Evolutionary conservation across 257 asterid species (phyloP).

Genomic region (Ajuga chamaepitys): DNA sequence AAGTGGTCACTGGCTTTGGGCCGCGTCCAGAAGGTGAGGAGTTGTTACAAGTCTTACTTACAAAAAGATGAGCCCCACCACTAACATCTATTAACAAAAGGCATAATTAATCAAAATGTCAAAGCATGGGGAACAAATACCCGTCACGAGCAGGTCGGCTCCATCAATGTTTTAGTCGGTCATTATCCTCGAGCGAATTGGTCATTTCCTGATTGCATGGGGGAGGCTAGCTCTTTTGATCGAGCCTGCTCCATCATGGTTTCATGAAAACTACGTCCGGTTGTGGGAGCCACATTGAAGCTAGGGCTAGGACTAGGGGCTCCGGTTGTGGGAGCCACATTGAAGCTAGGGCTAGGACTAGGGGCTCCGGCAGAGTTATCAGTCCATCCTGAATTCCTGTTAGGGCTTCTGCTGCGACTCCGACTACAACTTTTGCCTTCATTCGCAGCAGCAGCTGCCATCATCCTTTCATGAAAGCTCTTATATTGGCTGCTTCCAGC

Average conservation of each 20-base stretch:
- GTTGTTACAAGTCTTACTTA: slow-evolving; percentile 6
- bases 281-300: slow-evolving; percentile 25
- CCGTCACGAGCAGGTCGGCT: background rate
- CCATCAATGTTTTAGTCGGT: background rate
- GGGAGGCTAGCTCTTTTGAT: background rate
- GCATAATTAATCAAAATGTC: background rate
- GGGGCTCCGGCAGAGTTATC: slow-evolving; percentile 27
- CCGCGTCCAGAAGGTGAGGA: background rate
- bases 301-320: slow-evolving; percentile 40
- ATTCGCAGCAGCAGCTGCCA: slow-evolving; percentile 24
- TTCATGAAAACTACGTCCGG: slow-evolving; percentile 53
- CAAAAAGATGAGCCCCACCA: slow-evolving; percentile 1
- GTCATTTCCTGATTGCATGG: background rate
- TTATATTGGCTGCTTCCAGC: slow-evolving; percentile 31
- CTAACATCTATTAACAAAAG: slow-evolving; percentile 10
- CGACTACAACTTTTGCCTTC: slow-evolving; percentile 27
- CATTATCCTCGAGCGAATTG: slow-evolving; percentile 3
- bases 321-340: slow-evolving; percentile 21
- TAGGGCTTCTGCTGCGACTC: slow-evolving; percentile 26
- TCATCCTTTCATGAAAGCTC: slow-evolving; percentile 53
- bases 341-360: slow-evolving; percentile 39
- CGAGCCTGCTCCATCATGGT: slow-evolving; percentile 34
- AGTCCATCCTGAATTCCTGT: slow-evolving; percentile 35
- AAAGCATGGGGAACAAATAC: background rate
- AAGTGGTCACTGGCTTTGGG: background rate